Evolutionary conservation across 257 asterid genomes (phyloP).

Genomic region (Solanum habrochaites): DNA sequence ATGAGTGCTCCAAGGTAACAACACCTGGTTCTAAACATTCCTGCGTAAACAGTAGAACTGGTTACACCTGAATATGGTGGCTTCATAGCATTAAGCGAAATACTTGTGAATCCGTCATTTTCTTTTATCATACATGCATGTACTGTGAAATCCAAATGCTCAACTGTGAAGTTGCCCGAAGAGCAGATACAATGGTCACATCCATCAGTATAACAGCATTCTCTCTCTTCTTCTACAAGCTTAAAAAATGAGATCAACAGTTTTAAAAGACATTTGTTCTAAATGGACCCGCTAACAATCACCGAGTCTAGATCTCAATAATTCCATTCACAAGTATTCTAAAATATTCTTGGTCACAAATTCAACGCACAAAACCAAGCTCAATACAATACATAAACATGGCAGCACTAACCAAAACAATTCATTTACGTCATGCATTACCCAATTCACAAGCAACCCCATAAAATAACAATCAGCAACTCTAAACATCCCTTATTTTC

Average conservation of each 20-base stretch:
- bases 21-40: constrained; percentile 34
- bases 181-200: constrained; percentile 51
- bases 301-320: constrained; percentile 59
- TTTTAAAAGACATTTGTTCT: constrained; percentile 29
- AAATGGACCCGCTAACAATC: constrained; percentile 51
- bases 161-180: constrained; percentile 54
- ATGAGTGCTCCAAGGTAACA: constrained; percentile 57
- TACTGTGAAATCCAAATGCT: constrained; percentile 35
- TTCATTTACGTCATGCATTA: constrained; percentile 32
- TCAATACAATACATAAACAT: constrained; percentile 65
- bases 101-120: constrained; percentile 28
- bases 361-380: constrained; percentile 41
- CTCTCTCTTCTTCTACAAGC: constrained; percentile 31
- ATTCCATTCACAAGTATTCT: constrained; percentile 46
- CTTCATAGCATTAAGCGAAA: constrained; percentile 38
- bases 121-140: constrained; percentile 47
- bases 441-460: constrained; percentile 45
- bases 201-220: constrained; percentile 37
- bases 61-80: constrained; percentile 57
- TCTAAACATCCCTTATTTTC: too few species aligned
- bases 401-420: constrained; percentile 58
- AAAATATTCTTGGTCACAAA: constrained; percentile 38
- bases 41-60: not conserved
- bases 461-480: constrained; percentile 22
- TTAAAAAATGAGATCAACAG: constrained; percentile 37